A percentile compares a stretch with the other conserved stretches of the same genome.
phyloP scores from a whole-genome alignment of 306 rosid genomes.

The Geum urbanum region DNA sequence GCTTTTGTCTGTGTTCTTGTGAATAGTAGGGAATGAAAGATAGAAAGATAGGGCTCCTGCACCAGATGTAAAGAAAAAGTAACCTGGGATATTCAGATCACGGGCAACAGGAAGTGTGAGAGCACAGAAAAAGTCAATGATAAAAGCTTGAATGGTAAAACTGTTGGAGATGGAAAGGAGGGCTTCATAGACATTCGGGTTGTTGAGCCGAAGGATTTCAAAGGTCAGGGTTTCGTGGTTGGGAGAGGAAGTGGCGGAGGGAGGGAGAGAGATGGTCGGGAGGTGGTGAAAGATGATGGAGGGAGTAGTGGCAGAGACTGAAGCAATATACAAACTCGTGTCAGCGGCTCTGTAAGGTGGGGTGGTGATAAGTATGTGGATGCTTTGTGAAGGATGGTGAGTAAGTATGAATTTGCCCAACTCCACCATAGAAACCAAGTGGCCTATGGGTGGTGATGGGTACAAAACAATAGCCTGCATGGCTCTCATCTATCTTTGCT shows the following conservation, averaged over 20 bases:
- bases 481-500: neutral
- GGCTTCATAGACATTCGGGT: slow-evolving; percentile 8
- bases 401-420: slow-evolving; percentile 32
- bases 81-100: slow-evolving; percentile 31
- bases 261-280: slow-evolving; percentile 22
- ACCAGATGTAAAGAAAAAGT: slow-evolving; percentile 33
- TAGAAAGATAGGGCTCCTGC: slow-evolving; percentile 16
- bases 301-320: slow-evolving; percentile 25
- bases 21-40: slow-evolving; percentile 19
- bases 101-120: slow-evolving; percentile 16
- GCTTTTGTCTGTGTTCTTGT: slow-evolving; percentile 14
- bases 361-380: slow-evolving; percentile 37
- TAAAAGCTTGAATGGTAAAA: slow-evolving; percentile 27
- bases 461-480: slow-evolving; percentile 37
- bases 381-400: slow-evolving; percentile 30
- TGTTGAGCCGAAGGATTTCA: slow-evolving; percentile 18
- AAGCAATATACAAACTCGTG: slow-evolving; percentile 28
- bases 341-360: slow-evolving; percentile 31
- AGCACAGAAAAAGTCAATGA: slow-evolving; percentile 41
- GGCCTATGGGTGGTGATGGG: slow-evolving; percentile 39
- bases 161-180: slow-evolving; percentile 19
- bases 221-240: slow-evolving; percentile 30
- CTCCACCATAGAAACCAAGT: slow-evolving; percentile 36
- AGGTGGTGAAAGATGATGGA: slow-evolving; percentile 37
- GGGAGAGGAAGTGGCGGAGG: neutral